A percentile compares a stretch with the other conserved stretches of the same genome.
phyloP scores from a whole-genome alignment of 768 basidiomycete species.

The Fistulinella prunicolor region DNA sequence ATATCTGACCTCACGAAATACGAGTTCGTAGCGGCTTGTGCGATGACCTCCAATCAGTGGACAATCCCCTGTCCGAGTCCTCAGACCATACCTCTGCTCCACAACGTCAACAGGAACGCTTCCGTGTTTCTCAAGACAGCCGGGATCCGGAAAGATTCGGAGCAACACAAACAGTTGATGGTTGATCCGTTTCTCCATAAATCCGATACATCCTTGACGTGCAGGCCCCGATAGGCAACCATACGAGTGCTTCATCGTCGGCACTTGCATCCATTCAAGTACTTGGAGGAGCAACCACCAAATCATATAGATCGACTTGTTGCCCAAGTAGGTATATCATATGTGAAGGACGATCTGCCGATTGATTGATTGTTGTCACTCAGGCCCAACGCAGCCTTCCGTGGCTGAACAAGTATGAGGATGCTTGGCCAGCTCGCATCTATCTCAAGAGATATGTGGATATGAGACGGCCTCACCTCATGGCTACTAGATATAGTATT shows the following conservation, averaged over 20 bases:
- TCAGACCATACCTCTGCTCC: not conserved
- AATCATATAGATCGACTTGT: slow-evolving; percentile 8
- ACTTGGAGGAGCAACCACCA: slow-evolving; percentile 16
- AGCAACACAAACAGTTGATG: slow-evolving; percentile 9
- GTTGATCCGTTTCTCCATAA: not conserved
- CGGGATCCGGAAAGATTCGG: not conserved
- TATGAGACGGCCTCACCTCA: slow-evolving; percentile 1
- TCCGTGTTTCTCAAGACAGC: slow-evolving; percentile 1
- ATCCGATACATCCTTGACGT: not conserved
- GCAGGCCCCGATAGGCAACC: slow-evolving; percentile 2
- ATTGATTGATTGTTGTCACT: not conserved
- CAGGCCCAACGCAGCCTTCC: slow-evolving; percentile 13
- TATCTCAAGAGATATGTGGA: slow-evolving; percentile 22
- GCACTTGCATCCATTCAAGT: slow-evolving; percentile 13
- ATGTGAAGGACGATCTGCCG: not conserved
- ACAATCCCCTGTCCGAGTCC: slow-evolving; percentile 6
- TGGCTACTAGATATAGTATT: not conserved
- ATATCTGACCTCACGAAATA: no score
- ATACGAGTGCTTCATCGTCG: slow-evolving; percentile 1
- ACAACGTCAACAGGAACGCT: not conserved
- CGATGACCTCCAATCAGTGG: not conserved
- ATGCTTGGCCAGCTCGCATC: slow-evolving; percentile 17
- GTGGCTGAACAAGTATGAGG: slow-evolving; percentile 20
- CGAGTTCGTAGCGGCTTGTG: no score
- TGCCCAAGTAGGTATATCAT: slow-evolving; percentile 3